Evolutionary conservation across 331 rosid species (phyloP).

Genomic region (Saraca asoca): DNA sequence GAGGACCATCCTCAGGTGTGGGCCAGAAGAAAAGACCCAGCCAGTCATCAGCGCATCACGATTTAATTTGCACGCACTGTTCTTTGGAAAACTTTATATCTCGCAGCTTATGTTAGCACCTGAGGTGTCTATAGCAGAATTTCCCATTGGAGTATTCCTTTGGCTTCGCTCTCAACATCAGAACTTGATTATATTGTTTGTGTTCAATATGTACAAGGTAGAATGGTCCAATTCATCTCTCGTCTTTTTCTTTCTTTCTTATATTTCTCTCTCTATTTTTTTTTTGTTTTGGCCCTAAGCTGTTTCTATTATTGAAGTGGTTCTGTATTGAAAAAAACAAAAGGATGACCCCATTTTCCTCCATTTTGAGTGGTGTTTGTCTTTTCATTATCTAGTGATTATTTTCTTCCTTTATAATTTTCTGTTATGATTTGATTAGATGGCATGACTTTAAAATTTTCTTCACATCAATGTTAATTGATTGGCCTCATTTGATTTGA

Average conservation of each 20-base stretch:
- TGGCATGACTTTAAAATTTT: constrained; percentile 40
- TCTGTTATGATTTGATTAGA: constrained; percentile 48
- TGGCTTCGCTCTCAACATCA: constrained; percentile 33
- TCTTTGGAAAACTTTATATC: not conserved
- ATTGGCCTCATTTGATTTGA: too few relatives aligned
- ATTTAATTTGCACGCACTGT: not conserved
- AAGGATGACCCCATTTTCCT: constrained; percentile 34
- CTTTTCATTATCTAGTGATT: constrained; percentile 4
- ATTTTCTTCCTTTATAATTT: constrained; percentile 25
- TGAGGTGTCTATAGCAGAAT: not conserved
- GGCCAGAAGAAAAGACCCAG: constrained; percentile 39
- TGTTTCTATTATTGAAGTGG: constrained; percentile 35
- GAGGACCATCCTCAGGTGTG: constrained; percentile 36
- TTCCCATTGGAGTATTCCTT: constrained; percentile 37
- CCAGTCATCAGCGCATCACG: constrained; percentile 32
- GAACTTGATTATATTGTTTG: too few relatives aligned
- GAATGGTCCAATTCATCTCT: constrained; percentile 35
- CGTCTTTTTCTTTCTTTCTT: constrained; percentile 23
- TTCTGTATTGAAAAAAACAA: constrained; percentile 31
- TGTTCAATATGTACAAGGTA: too few relatives aligned
- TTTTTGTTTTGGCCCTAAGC: constrained; percentile 29
- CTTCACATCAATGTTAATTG: constrained; percentile 23
- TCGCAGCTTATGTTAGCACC: not conserved
- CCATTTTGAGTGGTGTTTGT: constrained; percentile 33
- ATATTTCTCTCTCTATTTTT: too few relatives aligned